Evolutionary conservation across 306 rosid species (phyloP).

Genomic region (Luffa acutangula): DNA sequence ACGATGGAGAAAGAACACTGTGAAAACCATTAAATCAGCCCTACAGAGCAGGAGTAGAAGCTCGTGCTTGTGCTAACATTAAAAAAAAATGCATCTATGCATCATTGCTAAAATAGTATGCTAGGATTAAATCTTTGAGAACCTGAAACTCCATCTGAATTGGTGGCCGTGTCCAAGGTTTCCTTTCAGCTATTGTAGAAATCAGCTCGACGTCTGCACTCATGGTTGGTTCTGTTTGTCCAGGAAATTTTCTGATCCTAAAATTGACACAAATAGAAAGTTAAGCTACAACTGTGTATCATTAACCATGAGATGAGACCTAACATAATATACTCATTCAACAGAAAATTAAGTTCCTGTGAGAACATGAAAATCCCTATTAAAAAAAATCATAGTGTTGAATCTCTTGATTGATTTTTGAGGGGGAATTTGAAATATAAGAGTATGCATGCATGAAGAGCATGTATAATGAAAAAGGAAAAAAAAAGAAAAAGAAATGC

Average conservation of each 20-base stretch:
- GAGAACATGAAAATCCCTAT: neutral
- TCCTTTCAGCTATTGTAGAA: constrained; percentile 88
- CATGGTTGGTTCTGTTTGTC: constrained; percentile 95
- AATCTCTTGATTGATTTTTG: neutral
- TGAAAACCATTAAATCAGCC: neutral
- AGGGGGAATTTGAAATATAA: neutral
- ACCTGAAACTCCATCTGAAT: constrained; percentile 99
- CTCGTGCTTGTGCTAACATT: neutral
- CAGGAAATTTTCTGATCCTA: constrained; percentile 89
- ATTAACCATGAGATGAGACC: neutral
- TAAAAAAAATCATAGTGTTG: neutral
- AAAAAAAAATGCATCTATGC: neutral
- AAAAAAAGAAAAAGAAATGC: neutral
- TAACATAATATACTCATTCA: neutral
- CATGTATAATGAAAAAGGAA: neutral
- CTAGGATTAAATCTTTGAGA: constrained; percentile 9
- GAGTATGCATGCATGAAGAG: neutral
- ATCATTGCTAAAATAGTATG: neutral
- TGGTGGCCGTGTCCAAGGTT: constrained; percentile 92
- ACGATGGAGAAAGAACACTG: neutral
- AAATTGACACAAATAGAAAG: neutral
- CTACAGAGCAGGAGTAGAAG: neutral
- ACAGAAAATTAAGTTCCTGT: neutral
- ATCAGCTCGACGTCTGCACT: constrained; percentile 99
- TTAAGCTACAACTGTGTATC: constrained; percentile 1